Evolutionary conservation across 345 rosid species (phyloP).

Genomic region (Geranium brycei): DNA sequence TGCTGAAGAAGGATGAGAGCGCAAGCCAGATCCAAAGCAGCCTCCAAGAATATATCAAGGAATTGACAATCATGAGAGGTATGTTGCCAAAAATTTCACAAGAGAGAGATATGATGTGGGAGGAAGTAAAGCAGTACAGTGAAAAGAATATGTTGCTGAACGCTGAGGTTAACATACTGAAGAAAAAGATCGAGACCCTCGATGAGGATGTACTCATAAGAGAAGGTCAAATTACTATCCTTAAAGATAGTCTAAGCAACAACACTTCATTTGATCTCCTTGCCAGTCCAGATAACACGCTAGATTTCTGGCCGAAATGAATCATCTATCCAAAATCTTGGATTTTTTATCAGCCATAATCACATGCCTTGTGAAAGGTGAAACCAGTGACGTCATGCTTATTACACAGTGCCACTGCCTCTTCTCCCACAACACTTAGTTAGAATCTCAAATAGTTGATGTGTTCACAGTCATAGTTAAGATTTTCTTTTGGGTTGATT

Average conservation of each 20-base stretch:
- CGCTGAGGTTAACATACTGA: constrained; percentile 50
- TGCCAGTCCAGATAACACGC: constrained; percentile 36
- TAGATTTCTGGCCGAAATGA: constrained; percentile 24
- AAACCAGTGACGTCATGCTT: no score
- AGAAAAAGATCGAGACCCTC: constrained; percentile 51
- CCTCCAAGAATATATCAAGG: constrained; percentile 58
- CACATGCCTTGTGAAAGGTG: no score
- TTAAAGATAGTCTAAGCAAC: constrained; percentile 49
- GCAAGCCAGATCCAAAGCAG: constrained; percentile 33
- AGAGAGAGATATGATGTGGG: constrained; percentile 84
- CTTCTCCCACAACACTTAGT: no score
- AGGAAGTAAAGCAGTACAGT: constrained; percentile 53
- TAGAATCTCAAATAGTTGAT: no score
- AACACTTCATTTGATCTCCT: constrained; percentile 47
- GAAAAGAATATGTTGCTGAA: constrained; percentile 81
- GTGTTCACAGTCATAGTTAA: no score
- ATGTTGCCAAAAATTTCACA: constrained; percentile 51
- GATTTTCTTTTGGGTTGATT: no score
- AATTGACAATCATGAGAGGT: constrained; percentile 30
- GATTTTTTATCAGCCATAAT: no score
- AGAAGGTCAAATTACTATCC: constrained; percentile 86
- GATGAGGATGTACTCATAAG: constrained; percentile 76
- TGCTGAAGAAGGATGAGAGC: constrained; percentile 67
- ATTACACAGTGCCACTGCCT: no score
- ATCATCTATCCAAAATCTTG: no score